Conservation (phyloP, 2,329 filamentous ascomycete species). For the Penicillium sp. region DNA sequence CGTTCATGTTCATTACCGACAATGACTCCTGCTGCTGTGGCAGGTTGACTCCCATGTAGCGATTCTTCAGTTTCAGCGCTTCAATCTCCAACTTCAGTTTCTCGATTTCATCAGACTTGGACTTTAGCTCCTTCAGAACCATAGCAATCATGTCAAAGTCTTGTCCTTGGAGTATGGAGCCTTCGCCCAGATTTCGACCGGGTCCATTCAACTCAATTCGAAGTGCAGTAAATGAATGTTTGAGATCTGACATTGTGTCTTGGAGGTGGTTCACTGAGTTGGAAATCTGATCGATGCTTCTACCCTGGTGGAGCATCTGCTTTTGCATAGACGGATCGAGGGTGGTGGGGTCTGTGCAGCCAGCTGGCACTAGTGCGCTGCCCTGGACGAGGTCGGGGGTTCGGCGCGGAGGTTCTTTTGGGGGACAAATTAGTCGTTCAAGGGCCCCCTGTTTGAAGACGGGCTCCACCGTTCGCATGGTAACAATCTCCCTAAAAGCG, state of each 20-base stretch:
- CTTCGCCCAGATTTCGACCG: slow-evolving; percentile 24
- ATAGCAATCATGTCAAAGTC: slow-evolving; percentile 41
- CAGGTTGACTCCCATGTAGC: slow-evolving; percentile 32
- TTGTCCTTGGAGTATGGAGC: slow-evolving; percentile 17
- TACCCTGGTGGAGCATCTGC: slow-evolving; percentile 39
- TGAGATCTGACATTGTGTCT: slow-evolving; percentile 43
- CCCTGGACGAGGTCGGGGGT: slow-evolving; percentile 19
- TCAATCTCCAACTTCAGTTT: slow-evolving; percentile 41
- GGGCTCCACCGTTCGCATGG: slow-evolving; percentile 41
- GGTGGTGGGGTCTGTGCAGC: slow-evolving; percentile 16
- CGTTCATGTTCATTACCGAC: slow-evolving; percentile 9
- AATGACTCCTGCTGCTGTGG: slow-evolving; percentile 19
- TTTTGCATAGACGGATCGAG: slow-evolving; percentile 30
- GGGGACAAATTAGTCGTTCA: slow-evolving; percentile 30
- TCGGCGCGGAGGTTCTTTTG: slow-evolving; percentile 24
- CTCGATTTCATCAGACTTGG: slow-evolving; percentile 42
- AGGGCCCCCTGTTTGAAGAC: slow-evolving; percentile 36
- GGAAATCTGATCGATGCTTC: slow-evolving; percentile 41
- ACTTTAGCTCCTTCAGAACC: slow-evolving; percentile 40
- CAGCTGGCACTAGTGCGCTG: slow-evolving; percentile 28
- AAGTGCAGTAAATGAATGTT: slow-evolving; percentile 40
- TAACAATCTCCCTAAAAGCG: slow-evolving; percentile 41
- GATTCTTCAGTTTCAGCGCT: slow-evolving; percentile 38
- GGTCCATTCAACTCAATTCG: slow-evolving; percentile 40
- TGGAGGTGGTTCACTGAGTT: slow-evolving; percentile 41